Evolutionary conservation across 192 early-diverging fungal genomes (phyloP), one percentile per base, ranked within the genome.

Genomic region (Coemansia sp.): DNA sequence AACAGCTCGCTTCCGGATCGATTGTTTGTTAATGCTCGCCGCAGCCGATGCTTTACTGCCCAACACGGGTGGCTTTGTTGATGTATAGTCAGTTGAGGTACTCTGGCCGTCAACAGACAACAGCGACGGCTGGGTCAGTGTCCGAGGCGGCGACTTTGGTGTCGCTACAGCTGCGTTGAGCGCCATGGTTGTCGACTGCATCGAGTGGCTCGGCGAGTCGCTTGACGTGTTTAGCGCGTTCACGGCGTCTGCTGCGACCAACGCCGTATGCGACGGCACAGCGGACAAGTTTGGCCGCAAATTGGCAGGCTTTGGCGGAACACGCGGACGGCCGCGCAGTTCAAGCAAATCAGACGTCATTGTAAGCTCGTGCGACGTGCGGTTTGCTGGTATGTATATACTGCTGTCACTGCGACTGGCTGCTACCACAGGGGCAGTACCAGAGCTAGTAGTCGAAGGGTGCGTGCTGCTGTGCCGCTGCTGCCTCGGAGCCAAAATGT

Each of bases 1-100:
- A 1, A 91, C 88, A 3, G 70, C 83, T 7, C 94, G 88, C 59
- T 90, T 91, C 49, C 86, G 86, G 7, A 66, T 48, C 15, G 63
- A 25, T 61, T 65, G 63, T 28, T 53, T 34, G 61, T 55, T 66
- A 54, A 36, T 52, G 72, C 59, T 51, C 10, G 58, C 54, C 9
- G 63, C 46, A 25, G 52, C 44, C 24, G 60, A 21, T 5, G 36
- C 46, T 31, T 20, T 51, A n/a, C 31, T 36, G 49, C 31, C 36
- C 8, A 50, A 15, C 49, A 34, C 14, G 18, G 42, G 47, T 10
- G 58, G 40, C 58, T 24, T 44, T 31, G 25, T 12, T 20, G 56
- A 40, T 17, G 34, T 40, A 25, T 40, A 23, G 46, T 34, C 59
- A 23, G 21, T 15, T 8, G 59, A 5, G 42, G 14, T 15, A 9